These are phyloP conservation scores for Monosporascus sp. DNA, from an alignment of 2,329 filamentous ascomycete species.

Conservation along the genomic window DNA sequence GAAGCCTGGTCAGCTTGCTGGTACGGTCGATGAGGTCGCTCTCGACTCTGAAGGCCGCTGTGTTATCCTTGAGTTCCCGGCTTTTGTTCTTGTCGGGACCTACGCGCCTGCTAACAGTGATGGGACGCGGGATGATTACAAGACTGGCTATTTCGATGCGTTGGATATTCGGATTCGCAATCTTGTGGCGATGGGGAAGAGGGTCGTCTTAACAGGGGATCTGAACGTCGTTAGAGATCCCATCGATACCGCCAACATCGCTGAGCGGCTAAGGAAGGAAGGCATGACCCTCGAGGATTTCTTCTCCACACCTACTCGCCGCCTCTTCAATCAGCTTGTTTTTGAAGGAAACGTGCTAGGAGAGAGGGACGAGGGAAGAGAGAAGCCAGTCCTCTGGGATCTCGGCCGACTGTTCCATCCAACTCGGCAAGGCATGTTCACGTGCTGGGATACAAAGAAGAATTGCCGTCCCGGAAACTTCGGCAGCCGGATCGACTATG, in stretches of 20 bases:
- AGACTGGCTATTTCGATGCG: constrained; percentile 70
- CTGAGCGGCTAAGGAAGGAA: constrained; percentile 67
- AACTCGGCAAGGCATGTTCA: constrained; percentile 82
- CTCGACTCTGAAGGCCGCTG: constrained; percentile 91
- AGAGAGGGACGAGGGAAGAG: constrained; percentile 61
- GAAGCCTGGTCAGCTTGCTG: constrained; percentile 57
- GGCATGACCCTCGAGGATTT: constrained; percentile 65
- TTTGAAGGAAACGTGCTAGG: constrained; percentile 64
- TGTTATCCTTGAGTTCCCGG: constrained; percentile 86
- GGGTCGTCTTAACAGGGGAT: constrained; percentile 81
- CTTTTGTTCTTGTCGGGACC: constrained; percentile 87
- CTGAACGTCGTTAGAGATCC: constrained; percentile 70
- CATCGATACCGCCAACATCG: constrained; percentile 70
- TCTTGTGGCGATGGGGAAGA: constrained; percentile 71
- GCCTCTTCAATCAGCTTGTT: constrained; percentile 81
- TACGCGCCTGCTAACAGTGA: constrained; percentile 90
- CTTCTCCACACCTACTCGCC: constrained; percentile 63
- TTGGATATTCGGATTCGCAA: constrained; percentile 84
- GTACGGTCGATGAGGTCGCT: constrained; percentile 58
- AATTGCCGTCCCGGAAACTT: constrained; percentile 96
- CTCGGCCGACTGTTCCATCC: constrained; percentile 78
- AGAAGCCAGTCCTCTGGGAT: constrained; percentile 73
- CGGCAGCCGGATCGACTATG: constrained; percentile 88
- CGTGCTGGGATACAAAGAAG: constrained; percentile 91
- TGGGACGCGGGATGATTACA: constrained; percentile 76